Evolutionary conservation across 306 rosid species (phyloP).

Genomic region (Medicago arabica): DNA sequence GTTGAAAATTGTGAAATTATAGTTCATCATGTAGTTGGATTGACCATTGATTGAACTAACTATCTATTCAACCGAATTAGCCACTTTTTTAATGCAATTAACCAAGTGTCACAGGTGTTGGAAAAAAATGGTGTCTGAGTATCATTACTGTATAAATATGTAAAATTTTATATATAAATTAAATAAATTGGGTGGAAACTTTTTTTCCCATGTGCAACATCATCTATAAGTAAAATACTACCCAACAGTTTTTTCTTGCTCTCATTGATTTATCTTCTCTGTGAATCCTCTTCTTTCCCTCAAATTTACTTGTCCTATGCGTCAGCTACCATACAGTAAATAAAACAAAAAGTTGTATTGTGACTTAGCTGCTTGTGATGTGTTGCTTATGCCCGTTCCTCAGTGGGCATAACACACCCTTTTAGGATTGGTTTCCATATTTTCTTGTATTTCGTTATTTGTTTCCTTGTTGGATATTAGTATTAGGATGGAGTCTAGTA

Average conservation of each 20-base stretch:
- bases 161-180: background rate
- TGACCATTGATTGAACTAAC: too few species aligned
- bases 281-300: background rate
- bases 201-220: background rate
- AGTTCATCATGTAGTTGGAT: too few species aligned
- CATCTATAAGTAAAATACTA: background rate
- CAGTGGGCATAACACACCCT: background rate
- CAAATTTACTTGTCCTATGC: background rate
- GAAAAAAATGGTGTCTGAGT: too few species aligned
- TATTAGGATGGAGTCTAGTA: background rate
- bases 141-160: too few species aligned
- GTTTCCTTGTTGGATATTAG: too few species aligned
- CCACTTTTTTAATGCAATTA: too few species aligned
- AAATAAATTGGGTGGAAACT: background rate
- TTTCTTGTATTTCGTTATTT: constrained; percentile 6
- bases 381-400: background rate
- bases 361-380: background rate
- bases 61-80: too few species aligned
- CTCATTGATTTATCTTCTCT: background rate
- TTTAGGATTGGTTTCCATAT: background rate
- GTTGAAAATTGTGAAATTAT: too few species aligned
- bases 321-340: background rate
- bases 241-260: background rate
- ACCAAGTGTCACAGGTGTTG: too few species aligned
- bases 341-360: background rate